Conservation (phyloP, 176 grass and related monocot genomes). For the Aechmea fasciata region DNA sequence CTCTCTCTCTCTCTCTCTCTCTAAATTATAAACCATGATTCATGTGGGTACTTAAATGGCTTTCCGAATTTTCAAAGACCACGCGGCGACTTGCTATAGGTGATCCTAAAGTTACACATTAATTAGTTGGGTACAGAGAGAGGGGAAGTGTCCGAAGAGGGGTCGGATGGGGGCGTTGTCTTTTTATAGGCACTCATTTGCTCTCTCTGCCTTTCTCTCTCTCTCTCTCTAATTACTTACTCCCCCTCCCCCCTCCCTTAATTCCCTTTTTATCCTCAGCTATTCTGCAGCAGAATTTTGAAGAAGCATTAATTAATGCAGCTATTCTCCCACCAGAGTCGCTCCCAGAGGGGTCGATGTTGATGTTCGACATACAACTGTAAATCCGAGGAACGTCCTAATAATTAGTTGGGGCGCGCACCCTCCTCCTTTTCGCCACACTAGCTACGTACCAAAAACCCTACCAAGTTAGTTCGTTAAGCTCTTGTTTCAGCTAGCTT, state of each 20-base stretch:
- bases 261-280: background rate
- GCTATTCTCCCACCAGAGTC: background rate
- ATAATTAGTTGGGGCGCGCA: background rate
- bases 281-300: constrained; percentile 6
- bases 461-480: too few relatives aligned
- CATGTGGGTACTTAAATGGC: too few relatives aligned
- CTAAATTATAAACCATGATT: too few relatives aligned
- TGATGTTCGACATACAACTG: background rate
- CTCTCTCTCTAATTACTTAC: too few relatives aligned
- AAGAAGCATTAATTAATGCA: constrained; percentile 12
- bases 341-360: background rate
- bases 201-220: background rate
- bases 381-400: constrained; percentile 1
- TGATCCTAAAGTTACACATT: too few relatives aligned
- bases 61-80: too few relatives aligned
- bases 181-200: background rate
- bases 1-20: too few relatives aligned
- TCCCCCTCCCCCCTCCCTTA: background rate
- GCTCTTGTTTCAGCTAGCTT: too few relatives aligned
- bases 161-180: background rate
- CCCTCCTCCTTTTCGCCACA: background rate
- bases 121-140: too few relatives aligned
- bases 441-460: too few relatives aligned
- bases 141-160: background rate
- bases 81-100: too few relatives aligned